Base-by-base conservation (phyloP, 2,329 filamentous ascomycete species). In the Cladosporium velox region DNA sequence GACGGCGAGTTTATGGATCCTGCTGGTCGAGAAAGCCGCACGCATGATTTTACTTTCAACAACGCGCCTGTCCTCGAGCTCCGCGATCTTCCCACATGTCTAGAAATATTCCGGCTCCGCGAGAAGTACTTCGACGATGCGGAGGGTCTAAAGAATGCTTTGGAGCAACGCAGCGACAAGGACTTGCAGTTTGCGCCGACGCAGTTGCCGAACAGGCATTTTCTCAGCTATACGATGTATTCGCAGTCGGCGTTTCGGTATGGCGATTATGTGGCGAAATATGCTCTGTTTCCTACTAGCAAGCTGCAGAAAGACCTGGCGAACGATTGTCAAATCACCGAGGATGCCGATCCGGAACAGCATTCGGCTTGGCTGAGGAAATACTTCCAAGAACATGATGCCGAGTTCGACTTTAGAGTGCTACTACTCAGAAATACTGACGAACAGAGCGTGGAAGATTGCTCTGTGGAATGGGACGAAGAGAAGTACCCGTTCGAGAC, bases 191-290 rank as follows among this genome's bases (percentile, higher is more conserved):
- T 69, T 24, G 74, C 70, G 3, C 76, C 76, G 8, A 68, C 66
- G 12, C 71, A 62, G 66, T 72, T 77, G 54, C 74, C 68, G 32
- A 80, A 77, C 7, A 78, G 73, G 15, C 78, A 79, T 41, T 75
- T 77, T 2, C 80, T 80, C 54, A 74, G 77, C 63, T 70, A 71
- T 58, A 61, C 71, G 5, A 73, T 77, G 64, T 75, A 72, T 59
- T 72, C 68, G 15, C 75, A 77, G 60, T 76, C 74, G 8, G 74
- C 72, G 6, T 76, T 75, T 41, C 64, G 72, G 8, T 77, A 71
- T 60, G 74, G 74, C 3, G 63, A 74, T 8, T 72, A 71, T 44
- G 73, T 76, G 60, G 74, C 71, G 1, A 74, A 76, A 54, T 70
- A 75, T 57, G 73, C 66, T 0, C 62, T 77, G 1, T 74, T 76